These are phyloP conservation scores for Leccinum incarnatum DNA, from an alignment of 768 basidiomycete species.

Conservation along the genomic window DNA sequence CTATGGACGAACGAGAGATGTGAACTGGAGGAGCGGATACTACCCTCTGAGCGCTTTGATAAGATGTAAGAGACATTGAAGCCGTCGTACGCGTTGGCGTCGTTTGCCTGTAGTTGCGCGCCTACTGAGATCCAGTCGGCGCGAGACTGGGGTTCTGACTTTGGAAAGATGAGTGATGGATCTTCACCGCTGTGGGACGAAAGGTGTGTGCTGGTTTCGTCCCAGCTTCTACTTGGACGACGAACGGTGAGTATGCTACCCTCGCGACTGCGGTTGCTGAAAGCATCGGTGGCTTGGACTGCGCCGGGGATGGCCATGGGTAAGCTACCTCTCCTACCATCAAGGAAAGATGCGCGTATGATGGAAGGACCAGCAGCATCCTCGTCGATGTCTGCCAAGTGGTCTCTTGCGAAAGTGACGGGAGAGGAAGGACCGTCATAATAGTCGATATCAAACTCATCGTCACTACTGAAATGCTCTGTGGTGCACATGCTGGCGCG, in stretches of 20 bases:
- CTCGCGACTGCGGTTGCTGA: slow-evolving; percentile 47
- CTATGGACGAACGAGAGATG: slow-evolving; percentile 19
- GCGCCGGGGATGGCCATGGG: slow-evolving; percentile 59
- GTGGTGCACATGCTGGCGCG: slow-evolving; percentile 32
- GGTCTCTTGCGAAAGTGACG: slow-evolving; percentile 40
- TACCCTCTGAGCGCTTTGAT: slow-evolving; percentile 32
- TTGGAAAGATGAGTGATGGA: slow-evolving; percentile 38
- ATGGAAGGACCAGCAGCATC: slow-evolving; percentile 29
- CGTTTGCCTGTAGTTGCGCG: slow-evolving; percentile 34
- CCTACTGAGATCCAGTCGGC: slow-evolving; percentile 57
- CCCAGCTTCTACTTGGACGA: slow-evolving; percentile 58
- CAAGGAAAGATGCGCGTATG: slow-evolving; percentile 16
- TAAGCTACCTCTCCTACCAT: slow-evolving; percentile 49
- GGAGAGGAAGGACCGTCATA: slow-evolving; percentile 38
- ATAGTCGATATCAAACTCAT: slow-evolving; percentile 44
- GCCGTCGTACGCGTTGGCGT: slow-evolving; percentile 28
- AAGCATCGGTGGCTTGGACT: slow-evolving; percentile 17
- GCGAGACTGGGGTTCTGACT: slow-evolving; percentile 40
- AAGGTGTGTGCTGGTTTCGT: slow-evolving; percentile 37
- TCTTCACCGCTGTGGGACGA: slow-evolving; percentile 21
- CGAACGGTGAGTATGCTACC: slow-evolving; percentile 58
- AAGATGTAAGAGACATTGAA: slow-evolving; percentile 48
- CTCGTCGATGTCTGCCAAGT: slow-evolving; percentile 35
- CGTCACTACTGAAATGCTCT: slow-evolving; percentile 46
- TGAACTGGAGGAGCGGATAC: slow-evolving; percentile 31